Conservation (phyloP, 2,329 filamentous ascomycete genomes). For the Stachybotrys echinatus region DNA sequence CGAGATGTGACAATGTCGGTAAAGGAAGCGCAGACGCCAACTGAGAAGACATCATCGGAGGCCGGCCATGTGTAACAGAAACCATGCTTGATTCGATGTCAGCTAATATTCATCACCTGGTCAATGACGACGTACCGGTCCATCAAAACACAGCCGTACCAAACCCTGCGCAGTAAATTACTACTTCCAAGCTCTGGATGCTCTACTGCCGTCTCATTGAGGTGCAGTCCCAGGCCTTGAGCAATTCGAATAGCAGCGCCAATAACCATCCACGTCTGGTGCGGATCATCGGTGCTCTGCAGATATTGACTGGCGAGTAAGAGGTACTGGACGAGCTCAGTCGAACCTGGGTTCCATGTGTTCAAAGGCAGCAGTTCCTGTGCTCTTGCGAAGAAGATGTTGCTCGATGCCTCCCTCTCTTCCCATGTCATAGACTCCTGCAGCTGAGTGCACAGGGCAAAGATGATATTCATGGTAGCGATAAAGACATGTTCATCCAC, state of each 20-base stretch:
- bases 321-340: conserved; percentile 39
- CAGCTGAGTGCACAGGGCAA: conserved; percentile 39
- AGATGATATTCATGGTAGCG: conserved; percentile 39
- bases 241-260: conserved; percentile 40
- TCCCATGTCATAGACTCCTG: conserved; percentile 31
- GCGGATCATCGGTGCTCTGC: conserved; percentile 40
- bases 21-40: conserved; percentile 20
- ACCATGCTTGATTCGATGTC: conserved; percentile 20
- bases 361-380: conserved; percentile 35
- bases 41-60: conserved; percentile 25
- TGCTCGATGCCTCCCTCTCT: conserved; percentile 33
- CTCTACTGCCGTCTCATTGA: conserved; percentile 28
- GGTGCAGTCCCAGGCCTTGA: conserved; percentile 38
- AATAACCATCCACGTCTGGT: conserved; percentile 45
- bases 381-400: conserved; percentile 35
- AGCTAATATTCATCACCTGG: neutral
- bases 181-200: conserved; percentile 14
- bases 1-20: conserved; percentile 10
- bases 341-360: conserved; percentile 34
- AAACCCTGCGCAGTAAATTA: conserved; percentile 23
- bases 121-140: conserved; percentile 23
- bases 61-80: conserved; percentile 26
- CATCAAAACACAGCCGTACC: conserved; percentile 33
- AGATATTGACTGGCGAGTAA: conserved; percentile 42
- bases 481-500: conserved; percentile 36